Evolutionary conservation across 768 basidiomycete genomes (phyloP).

Genomic region (Rhodosporidiobolus sp.): DNA sequence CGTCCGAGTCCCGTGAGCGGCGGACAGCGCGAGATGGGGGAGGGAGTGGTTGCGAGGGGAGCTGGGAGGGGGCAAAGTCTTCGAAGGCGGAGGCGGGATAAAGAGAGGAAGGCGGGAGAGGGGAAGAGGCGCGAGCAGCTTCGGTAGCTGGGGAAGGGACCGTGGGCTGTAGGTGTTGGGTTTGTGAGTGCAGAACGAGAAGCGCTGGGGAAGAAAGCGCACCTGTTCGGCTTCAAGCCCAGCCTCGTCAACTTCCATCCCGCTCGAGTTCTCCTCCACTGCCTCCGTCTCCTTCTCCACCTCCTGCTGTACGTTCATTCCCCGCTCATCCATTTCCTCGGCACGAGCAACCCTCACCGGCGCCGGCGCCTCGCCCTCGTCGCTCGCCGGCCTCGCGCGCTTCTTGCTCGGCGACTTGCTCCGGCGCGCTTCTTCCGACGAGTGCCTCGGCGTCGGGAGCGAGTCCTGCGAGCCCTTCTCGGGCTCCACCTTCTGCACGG

Average conservation of each 20-base stretch:
- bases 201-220: too few species aligned
- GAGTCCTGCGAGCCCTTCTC: constrained; percentile 15
- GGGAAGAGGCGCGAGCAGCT: neutral
- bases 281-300: neutral
- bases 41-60: neutral
- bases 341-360: neutral
- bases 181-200: too few species aligned
- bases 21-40: too few species aligned
- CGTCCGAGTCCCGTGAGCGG: too few species aligned
- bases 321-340: too few species aligned
- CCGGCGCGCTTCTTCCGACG: neutral
- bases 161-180: too few species aligned
- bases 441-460: constrained; percentile 9
- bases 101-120: neutral
- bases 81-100: too few species aligned
- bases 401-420: neutral
- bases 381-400: neutral
- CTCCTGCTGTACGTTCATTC: too few species aligned
- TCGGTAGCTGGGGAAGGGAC: neutral
- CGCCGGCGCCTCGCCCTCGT: neutral
- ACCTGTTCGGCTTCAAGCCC: neutral
- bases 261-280: neutral
- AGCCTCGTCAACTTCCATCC: neutral
- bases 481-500: too few species aligned
- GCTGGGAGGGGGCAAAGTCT: neutral